Evolutionary conservation across 306 rosid species (phyloP).

Genomic region (Myrica gale): DNA sequence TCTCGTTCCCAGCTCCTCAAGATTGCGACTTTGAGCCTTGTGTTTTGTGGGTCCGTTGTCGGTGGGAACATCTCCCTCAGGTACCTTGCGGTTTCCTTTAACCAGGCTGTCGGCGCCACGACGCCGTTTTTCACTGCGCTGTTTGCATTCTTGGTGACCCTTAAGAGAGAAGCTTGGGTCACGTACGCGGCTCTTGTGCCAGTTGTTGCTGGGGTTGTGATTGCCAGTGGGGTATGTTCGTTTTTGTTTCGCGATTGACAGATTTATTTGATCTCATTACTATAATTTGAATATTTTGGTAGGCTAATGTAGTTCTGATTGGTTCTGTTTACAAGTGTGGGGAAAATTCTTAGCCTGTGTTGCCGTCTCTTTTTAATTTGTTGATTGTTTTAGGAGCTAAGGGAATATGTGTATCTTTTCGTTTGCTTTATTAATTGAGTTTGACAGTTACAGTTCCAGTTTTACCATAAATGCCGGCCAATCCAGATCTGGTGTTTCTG

Average conservation of each 20-base stretch:
- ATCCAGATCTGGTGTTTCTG: constrained; percentile 51
- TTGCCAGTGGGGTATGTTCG: constrained; percentile 92
- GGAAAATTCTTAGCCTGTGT: background rate
- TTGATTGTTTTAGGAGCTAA: background rate
- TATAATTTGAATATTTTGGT: background rate
- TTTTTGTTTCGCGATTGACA: constrained; percentile 8
- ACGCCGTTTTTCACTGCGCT: constrained; percentile 95
- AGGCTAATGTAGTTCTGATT: background rate
- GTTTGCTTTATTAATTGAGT: constrained; percentile 12
- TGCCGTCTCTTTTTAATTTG: background rate
- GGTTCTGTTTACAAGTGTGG: constrained; percentile 16
- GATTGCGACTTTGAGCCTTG: constrained; percentile 78
- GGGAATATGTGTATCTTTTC: background rate
- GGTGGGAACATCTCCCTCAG: constrained; percentile 90
- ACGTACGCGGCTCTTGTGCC: constrained; percentile 95
- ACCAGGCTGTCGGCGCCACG: constrained; percentile 97
- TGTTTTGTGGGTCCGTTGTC: constrained; percentile 89
- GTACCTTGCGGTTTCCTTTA: constrained; percentile 89
- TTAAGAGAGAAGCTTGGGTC: constrained; percentile 94
- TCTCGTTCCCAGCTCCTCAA: constrained; percentile 80
- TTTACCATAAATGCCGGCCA: constrained; percentile 8
- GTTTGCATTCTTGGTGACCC: constrained; percentile 75
- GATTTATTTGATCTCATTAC: constrained; percentile 13
- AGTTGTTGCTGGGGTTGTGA: constrained; percentile 94
- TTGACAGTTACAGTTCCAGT: constrained; percentile 16